Percentiles rank a stretch among this genome's conserved stretches.
These are phyloP conservation scores for Cyclotella kingstonii DNA, from an alignment of 108 stramenopile species.

Conservation along the genomic window DNA sequence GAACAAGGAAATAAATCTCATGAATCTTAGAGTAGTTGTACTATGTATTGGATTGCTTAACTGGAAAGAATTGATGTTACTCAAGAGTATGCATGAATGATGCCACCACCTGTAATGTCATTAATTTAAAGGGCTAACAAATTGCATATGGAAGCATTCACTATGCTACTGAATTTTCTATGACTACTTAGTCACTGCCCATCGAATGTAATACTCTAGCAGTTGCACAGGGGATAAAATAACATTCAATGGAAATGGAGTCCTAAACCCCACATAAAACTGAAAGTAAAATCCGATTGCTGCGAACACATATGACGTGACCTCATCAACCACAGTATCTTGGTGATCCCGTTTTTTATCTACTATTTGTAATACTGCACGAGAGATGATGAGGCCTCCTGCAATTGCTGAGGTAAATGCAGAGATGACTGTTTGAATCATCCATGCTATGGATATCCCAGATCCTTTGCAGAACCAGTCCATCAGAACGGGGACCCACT, in stretches of 20 bases:
- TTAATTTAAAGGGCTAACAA: too few relatives aligned
- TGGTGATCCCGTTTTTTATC: conserved; percentile 53
- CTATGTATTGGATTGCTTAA: too few relatives aligned
- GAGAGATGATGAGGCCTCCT: conserved; percentile 89
- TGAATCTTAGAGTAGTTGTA: too few relatives aligned
- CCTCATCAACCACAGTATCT: conserved; percentile 80
- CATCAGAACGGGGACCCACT: conserved; percentile 73
- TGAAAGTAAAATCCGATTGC: conserved; percentile 86
- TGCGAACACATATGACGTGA: conserved; percentile 80
- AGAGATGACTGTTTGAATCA: conserved; percentile 81
- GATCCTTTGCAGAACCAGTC: conserved; percentile 72
- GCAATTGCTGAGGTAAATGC: conserved; percentile 85
- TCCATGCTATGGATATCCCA: conserved; percentile 91
- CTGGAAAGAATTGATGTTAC: too few relatives aligned
- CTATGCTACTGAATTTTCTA: too few relatives aligned
- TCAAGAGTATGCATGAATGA: too few relatives aligned
- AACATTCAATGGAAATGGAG: conserved; percentile 89
- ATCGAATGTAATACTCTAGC: conserved; percentile 75
- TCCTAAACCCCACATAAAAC: conserved; percentile 56
- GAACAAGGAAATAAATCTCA: too few relatives aligned
- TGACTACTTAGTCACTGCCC: conserved; percentile 66
- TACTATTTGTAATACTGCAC: conserved; percentile 54
- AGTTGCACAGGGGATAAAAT: conserved; percentile 78
- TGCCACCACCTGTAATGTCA: too few relatives aligned
- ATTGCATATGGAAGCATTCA: too few relatives aligned